Base-by-base conservation (phyloP, 257 asterid genomes). In the Solanum acaule region DNA sequence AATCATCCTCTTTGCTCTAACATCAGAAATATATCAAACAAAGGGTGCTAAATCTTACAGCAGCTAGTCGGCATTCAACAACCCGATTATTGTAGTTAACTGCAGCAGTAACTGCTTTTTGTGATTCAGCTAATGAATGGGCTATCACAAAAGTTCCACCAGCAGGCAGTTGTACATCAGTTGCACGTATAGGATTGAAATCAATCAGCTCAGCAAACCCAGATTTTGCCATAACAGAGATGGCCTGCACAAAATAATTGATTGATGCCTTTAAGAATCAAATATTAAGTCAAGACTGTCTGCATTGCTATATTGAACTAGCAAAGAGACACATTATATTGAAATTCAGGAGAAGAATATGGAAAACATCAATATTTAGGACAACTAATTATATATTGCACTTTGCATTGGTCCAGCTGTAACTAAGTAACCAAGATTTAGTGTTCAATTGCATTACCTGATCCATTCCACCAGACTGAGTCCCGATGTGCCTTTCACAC, bases 401-500 rank as follows among this genome's bases (percentile, higher is more conserved):
- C 83, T 38, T 23, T 34, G 56, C 59, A 76, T 37, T 76, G 56
- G 56, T 23, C 56, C 56, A 35, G 83, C 59, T 76, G 65, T 79
- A 16, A 46, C 35, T 79, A 79, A 79, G 25, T 16, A 61, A 78
- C 52, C 85, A 35, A 84, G 49, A 88, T 12, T 34, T 29, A 70
- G 88, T 88, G n/a, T 78, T 38, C n/a, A 22, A 68, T 84, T 27
- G 23, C 86, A 67, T 88, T 91, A 97, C 99, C 98, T 95, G 99
- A 90, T 97, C 99, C 99, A 97, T 97, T 90, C 99, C 99, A 91
- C 99, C 99, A 87, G 99, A 97, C 88, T 95, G 99, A 42, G 99
- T 97, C 59, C 99, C 99, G 61, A 97, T 96, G 89, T 96, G 98
- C 89, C 99, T 92, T 91, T 97, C 99, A 88, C 99, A 97, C 88